Percentiles rank a stretch among this genome's conserved stretches.
These are phyloP conservation scores for Neonectria magnoliae DNA, from an alignment of 2,329 filamentous ascomycete genomes.

Conservation along the genomic window DNA sequence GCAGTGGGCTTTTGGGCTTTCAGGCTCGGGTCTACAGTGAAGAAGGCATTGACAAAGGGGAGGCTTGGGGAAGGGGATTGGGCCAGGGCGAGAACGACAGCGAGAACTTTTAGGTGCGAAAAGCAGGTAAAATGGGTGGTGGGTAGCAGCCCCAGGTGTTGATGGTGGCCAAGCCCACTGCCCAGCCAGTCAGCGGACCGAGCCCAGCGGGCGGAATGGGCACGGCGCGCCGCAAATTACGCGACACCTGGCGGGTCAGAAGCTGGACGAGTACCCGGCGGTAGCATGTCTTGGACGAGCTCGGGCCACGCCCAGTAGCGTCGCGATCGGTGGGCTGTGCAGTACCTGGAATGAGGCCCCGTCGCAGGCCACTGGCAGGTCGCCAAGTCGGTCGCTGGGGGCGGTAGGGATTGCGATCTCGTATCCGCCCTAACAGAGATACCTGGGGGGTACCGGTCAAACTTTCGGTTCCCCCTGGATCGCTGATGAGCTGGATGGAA, in stretches of 20 bases:
- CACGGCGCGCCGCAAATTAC: constrained; percentile 20
- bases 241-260: constrained; percentile 14
- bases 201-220: constrained; percentile 27
- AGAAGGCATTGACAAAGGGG: constrained; percentile 26
- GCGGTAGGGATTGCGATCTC: constrained; percentile 38
- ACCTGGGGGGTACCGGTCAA: constrained; percentile 32
- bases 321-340: constrained; percentile 38
- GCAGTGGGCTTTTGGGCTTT: not conserved
- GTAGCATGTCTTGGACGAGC: constrained; percentile 33
- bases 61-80: constrained; percentile 7
- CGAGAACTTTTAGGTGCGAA: not conserved
- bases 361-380: constrained; percentile 27
- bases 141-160: not conserved
- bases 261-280: constrained; percentile 26
- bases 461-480: constrained; percentile 11
- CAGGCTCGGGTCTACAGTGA: constrained; percentile 18
- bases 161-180: not conserved
- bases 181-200: constrained; percentile 7
- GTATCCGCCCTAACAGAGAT: constrained; percentile 44
- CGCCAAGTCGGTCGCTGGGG: constrained; percentile 19
- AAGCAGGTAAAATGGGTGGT: constrained; percentile 1
- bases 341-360: constrained; percentile 39
- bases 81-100: not conserved
- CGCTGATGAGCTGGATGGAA: constrained; percentile 1
- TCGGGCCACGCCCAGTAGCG: constrained; percentile 22